Evolutionary conservation across 352 stramenopile species (phyloP).

Genomic region (Globisporangium polare): DNA sequence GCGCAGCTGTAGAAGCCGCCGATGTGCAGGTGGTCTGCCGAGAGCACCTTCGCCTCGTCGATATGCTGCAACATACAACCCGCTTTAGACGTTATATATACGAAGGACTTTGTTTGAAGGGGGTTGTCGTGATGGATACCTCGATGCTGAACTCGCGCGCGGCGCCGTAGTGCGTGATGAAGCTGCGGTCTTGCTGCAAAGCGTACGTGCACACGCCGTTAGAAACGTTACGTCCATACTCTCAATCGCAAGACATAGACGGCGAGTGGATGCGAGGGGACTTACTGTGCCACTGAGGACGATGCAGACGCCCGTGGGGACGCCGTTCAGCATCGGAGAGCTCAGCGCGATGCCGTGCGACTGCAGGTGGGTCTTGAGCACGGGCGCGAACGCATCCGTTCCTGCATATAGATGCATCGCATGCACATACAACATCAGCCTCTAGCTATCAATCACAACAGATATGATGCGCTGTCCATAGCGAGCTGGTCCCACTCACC

Average conservation of each 20-base stretch:
- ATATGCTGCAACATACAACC: conserved; percentile 39
- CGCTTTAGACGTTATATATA: neutral
- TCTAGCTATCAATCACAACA: neutral
- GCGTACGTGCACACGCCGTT: neutral
- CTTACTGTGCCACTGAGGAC: conserved; percentile 62
- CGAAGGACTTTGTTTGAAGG: neutral
- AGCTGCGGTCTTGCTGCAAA: conserved; percentile 65
- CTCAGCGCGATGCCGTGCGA: conserved; percentile 33
- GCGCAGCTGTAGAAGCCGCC: conserved; percentile 80
- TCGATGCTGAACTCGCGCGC: conserved; percentile 55
- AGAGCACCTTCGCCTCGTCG: conserved; percentile 49
- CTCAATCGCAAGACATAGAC: neutral
- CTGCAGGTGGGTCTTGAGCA: conserved; percentile 45
- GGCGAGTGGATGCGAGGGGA: neutral
- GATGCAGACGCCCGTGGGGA: conserved; percentile 75
- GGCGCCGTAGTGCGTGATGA: conserved; percentile 81
- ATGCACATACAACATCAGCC: neutral
- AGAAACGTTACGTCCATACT: neutral
- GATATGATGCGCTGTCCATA: neutral
- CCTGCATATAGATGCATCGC: conserved; percentile 21
- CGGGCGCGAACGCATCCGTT: conserved; percentile 36
- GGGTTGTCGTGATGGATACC: conserved; percentile 20
- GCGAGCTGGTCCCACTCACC: conserved; percentile 19
- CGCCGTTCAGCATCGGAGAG: conserved; percentile 31
- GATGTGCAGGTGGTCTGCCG: conserved; percentile 69